Base-by-base conservation (phyloP, 2,329 filamentous ascomycete genomes). In the Diaporthe sp. region DNA sequence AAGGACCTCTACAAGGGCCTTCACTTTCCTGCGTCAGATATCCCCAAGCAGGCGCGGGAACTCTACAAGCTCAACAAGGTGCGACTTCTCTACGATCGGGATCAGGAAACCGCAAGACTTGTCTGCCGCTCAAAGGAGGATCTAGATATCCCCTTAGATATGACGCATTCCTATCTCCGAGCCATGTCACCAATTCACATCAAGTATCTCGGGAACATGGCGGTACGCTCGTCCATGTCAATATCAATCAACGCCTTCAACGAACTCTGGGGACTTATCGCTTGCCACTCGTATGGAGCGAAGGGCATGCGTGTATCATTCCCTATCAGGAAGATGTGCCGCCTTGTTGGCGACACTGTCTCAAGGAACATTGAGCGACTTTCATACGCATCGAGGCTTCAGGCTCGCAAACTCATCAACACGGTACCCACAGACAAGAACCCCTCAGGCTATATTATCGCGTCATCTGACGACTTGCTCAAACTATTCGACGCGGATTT, bases 121-220 rank as follows among this genome's bases (percentile, higher is more conserved):
- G 94, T 98, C 2, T 98, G 95, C 82, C 92, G 94, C 73, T 91
- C 92, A 17, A 82, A 90, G 65, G 90, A 95, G 82, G 94, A 97
- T 79, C 86, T 97, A 12, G 92, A 95, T 67, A 87, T 83, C 0
- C 95, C 95, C 0, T 84, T 98, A 5, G 95, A 98, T 82, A 92
- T 98, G 83, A 97, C 94, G 1, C 94, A 97, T 80, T 90, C 93
- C 0, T 97, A 97, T 81, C 89, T 98, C 2, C 91, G 95, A 72
- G 95, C 96, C 77, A 98, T 98, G 91, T 97, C 95, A 1, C 95
- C 95, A 0, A 96, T 98, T 57, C 95, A 97, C 81, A 84, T 98
- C 73, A 97, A 97, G 81, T 98, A 98, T 79, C 87, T 98, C 4
- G 89, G 86, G 8, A 95, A 98, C 81, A 98, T 98, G 95, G 93